Evolutionary conservation across 2,329 filamentous ascomycete species (phyloP).

Genomic region (Orbilia blumenaviensis): DNA sequence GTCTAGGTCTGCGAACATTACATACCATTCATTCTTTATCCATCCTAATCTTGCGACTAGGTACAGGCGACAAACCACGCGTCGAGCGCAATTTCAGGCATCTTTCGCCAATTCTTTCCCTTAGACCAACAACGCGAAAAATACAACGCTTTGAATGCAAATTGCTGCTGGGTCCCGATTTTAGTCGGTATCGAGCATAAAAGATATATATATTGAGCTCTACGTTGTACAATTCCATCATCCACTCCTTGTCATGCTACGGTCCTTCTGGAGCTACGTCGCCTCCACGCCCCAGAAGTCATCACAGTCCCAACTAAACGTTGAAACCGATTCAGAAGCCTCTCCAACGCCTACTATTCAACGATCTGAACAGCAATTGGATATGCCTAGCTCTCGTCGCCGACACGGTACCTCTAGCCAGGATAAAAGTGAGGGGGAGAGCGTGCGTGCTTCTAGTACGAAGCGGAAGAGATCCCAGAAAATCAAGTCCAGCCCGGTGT

Average conservation of each 20-base stretch:
- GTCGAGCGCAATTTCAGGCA: not conserved
- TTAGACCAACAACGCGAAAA: slow-evolving; percentile 7
- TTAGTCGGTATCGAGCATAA: no score
- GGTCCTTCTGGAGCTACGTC: slow-evolving; percentile 15
- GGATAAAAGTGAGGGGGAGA: not conserved
- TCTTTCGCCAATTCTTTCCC: not conserved
- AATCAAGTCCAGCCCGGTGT: not conserved
- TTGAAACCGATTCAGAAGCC: not conserved
- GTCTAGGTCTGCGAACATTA: not conserved
- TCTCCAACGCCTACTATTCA: not conserved
- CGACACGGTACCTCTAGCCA: not conserved
- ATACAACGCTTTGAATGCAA: slow-evolving; percentile 16
- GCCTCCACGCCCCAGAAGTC: slow-evolving; percentile 23
- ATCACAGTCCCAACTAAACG: slow-evolving; percentile 3
- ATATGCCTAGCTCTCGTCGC: not conserved
- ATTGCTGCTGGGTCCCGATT: no score
- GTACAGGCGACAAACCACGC: not conserved
- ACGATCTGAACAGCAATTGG: not conserved
- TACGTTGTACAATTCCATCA: no score
- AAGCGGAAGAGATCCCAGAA: slow-evolving; percentile 27
- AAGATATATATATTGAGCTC: not conserved
- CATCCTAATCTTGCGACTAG: not conserved
- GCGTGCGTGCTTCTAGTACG: not conserved
- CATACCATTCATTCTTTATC: not conserved
- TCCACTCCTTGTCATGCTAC: not conserved